These are phyloP conservation scores for Paxillus ammoniavirescens DNA, from an alignment of 768 basidiomycete species.

Conservation along the genomic window DNA sequence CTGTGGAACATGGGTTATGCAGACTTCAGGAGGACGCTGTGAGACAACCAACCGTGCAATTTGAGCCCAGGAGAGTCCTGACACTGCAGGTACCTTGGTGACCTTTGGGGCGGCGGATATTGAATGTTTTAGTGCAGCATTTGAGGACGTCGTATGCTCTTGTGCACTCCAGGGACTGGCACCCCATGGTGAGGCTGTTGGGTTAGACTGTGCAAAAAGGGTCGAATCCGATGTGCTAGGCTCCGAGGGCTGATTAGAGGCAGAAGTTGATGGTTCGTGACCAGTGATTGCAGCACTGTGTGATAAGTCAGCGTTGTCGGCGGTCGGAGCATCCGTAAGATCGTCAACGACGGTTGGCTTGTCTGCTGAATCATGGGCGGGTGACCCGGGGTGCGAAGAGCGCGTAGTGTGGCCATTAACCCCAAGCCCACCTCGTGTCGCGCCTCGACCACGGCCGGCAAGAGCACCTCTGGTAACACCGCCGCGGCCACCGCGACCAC, in stretches of 20 bases:
- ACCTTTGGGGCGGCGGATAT: conserved; percentile 25
- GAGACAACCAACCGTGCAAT: conserved; percentile 53
- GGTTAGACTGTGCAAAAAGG: conserved; percentile 14
- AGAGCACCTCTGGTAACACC: conserved; percentile 51
- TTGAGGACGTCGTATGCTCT: conserved; percentile 38
- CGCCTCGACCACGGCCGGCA: conserved; percentile 40
- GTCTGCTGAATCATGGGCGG: conserved; percentile 35
- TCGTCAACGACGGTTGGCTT: conserved; percentile 20
- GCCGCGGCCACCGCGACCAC: conserved; percentile 57
- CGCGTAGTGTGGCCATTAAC: conserved; percentile 34
- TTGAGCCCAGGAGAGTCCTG: conserved; percentile 85
- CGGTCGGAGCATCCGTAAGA: conserved; percentile 7
- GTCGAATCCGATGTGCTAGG: conserved; percentile 9
- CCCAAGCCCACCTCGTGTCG: conserved; percentile 35
- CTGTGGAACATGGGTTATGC: conserved; percentile 32
- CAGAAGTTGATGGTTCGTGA: conserved; percentile 16
- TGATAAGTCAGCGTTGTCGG: conserved; percentile 15
- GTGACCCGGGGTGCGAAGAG: conserved; percentile 24
- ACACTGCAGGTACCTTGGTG: conserved; percentile 62
- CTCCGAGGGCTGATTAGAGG: conserved; percentile 12
- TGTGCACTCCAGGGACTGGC: conserved; percentile 30
- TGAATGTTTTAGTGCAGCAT: conserved; percentile 20
- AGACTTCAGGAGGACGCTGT: conserved; percentile 1
- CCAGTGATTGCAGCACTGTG: conserved; percentile 10
- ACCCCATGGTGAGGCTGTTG: conserved; percentile 36